Conservation (phyloP, 148 eudicot species). For the Linanthus parryae region DNA sequence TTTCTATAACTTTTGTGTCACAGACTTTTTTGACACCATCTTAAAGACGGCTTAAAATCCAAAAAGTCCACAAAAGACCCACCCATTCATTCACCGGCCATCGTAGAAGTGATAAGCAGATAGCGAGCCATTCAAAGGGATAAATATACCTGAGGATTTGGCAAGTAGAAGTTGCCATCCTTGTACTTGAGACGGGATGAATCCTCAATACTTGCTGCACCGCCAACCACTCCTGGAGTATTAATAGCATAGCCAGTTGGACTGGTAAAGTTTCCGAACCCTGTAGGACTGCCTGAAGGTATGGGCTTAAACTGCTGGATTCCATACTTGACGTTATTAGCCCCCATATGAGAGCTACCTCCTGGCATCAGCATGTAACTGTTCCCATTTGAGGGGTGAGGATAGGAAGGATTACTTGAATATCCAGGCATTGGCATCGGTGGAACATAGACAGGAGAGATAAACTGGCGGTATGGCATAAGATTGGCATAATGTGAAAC, state of each 20-base stretch:
- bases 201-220: conserved; percentile 73
- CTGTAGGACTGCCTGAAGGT: conserved; percentile 60
- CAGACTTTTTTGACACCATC: too few relatives aligned
- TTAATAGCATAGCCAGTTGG: conserved; percentile 77
- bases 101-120: too few relatives aligned
- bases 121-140: too few relatives aligned
- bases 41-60: too few relatives aligned
- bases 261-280: conserved; percentile 55
- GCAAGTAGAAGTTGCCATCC: conserved; percentile 67
- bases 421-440: conserved; percentile 81
- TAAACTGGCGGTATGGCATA: conserved; percentile 79
- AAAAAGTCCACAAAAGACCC: too few relatives aligned
- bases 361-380: conserved; percentile 87
- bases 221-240: conserved; percentile 71
- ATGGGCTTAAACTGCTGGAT: conserved; percentile 84
- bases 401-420: conserved; percentile 65
- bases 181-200: conserved; percentile 77
- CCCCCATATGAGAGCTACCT: conserved; percentile 59
- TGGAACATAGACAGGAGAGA: conserved; percentile 80
- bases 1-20: too few relatives aligned
- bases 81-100: too few relatives aligned
- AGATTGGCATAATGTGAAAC: conserved; percentile 67
- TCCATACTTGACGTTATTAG: conserved; percentile 64
- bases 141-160: conserved; percentile 73
- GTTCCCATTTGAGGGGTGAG: conserved; percentile 84